phyloP scores from a whole-genome alignment of 768 basidiomycete genomes.

The Amanita phalloides region DNA sequence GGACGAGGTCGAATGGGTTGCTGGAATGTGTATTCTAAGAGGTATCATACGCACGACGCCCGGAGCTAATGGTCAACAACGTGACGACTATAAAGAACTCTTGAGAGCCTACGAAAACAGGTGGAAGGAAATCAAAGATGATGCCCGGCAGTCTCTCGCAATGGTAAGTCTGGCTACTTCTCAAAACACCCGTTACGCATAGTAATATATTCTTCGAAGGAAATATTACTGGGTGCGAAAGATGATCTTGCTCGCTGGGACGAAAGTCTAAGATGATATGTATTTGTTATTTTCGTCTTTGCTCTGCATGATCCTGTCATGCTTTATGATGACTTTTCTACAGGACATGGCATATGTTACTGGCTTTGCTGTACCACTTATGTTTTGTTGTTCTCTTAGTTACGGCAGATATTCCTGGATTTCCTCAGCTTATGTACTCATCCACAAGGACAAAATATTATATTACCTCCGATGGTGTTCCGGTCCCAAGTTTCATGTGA shows the following conservation, averaged over 20 bases:
- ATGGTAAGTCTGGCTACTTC: constrained; percentile 26
- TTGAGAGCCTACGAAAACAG: constrained; percentile 48
- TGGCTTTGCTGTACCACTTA: background rate
- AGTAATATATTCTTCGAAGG: constrained; percentile 18
- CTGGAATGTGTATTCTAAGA: constrained; percentile 47
- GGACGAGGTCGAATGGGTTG: constrained; percentile 62
- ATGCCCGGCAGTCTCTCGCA: constrained; percentile 50
- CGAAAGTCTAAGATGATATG: constrained; percentile 13
- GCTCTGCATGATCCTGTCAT: background rate
- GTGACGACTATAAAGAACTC: constrained; percentile 44
- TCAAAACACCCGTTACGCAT: background rate
- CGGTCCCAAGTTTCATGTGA: too few species aligned
- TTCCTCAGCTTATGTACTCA: too few species aligned
- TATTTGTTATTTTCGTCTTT: background rate
- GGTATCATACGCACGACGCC: constrained; percentile 46
- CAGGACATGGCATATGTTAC: background rate
- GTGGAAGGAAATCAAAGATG: constrained; percentile 66
- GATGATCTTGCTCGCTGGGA: constrained; percentile 43
- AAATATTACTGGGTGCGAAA: constrained; percentile 39
- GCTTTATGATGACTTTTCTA: background rate
- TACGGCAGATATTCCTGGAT: too few species aligned
- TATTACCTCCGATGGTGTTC: too few species aligned
- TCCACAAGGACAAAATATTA: too few species aligned
- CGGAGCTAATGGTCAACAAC: constrained; percentile 33
- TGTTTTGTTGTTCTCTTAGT: background rate